Percentiles rank a stretch among this genome's conserved stretches.
phyloP scores from a whole-genome alignment of 805 yeast species.

The Kluyveromyces wickerhamii region DNA sequence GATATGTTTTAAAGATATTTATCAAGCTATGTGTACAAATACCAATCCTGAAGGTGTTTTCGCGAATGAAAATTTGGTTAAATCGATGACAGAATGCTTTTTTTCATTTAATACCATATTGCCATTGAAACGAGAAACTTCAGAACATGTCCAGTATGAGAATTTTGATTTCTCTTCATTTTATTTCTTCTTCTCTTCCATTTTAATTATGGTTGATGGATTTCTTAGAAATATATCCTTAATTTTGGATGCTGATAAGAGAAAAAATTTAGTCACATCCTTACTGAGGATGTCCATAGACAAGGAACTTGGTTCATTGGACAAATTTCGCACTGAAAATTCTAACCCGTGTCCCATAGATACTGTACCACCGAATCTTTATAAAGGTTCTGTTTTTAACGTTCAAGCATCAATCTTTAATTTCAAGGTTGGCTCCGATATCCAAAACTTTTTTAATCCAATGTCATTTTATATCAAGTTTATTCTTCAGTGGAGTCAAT shows the following conservation, averaged over 20 bases:
- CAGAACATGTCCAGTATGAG: conserved; percentile 85
- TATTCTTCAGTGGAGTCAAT: conserved; percentile 27
- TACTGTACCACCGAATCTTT: not conserved
- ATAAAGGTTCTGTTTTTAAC: conserved; percentile 21
- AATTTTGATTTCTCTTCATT: conserved; percentile 58
- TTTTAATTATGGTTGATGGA: conserved; percentile 26
- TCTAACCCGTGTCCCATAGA: not conserved
- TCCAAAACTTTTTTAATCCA: conserved; percentile 28
- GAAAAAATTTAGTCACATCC: conserved; percentile 13
- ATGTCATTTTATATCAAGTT: conserved; percentile 27
- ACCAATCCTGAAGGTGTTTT: conserved; percentile 39
- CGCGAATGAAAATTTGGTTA: conserved; percentile 11
- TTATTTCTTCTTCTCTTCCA: conserved; percentile 26
- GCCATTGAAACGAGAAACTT: conserved; percentile 62
- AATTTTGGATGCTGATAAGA: conserved; percentile 14
- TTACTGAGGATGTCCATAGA: conserved; percentile 14
- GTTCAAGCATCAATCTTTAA: conserved; percentile 16
- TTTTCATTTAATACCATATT: conserved; percentile 38
- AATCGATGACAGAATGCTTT: conserved; percentile 20
- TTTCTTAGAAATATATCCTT: conserved; percentile 24
- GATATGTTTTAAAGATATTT: conserved; percentile 40
- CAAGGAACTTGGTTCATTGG: conserved; percentile 16
- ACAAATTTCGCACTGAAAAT: conserved; percentile 9
- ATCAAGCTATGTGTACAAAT: conserved; percentile 67
- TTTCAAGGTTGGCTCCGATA: conserved; percentile 27